Percentiles rank a stretch among this genome's conserved stretches.
These are phyloP conservation scores for Astrothelium subdiscretum DNA, from an alignment of 495 filamentous ascomycete species.

Conservation along the genomic window DNA sequence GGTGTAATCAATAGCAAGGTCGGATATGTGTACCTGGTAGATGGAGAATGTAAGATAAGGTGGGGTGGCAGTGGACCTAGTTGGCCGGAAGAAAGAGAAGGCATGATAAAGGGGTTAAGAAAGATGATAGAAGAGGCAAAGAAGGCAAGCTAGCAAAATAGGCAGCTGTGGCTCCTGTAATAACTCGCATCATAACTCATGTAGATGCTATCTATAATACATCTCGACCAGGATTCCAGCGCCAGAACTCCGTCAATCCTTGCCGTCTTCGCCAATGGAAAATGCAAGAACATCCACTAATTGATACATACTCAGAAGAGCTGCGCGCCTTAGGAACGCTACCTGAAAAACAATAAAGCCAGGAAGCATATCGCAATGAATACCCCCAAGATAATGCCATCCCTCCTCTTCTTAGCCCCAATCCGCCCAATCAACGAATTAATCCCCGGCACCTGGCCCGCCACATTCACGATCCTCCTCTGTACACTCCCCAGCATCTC, in stretches of 20 bases:
- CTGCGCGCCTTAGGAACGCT: background rate
- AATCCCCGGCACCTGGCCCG: conserved; percentile 82
- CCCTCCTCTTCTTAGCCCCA: conserved; percentile 85
- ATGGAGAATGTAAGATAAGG: conserved; percentile 74
- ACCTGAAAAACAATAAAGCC: conserved; percentile 74
- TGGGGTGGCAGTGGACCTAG: conserved; percentile 79
- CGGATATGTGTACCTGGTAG: conserved; percentile 88
- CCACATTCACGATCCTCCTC: conserved; percentile 73
- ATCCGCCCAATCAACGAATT: conserved; percentile 91
- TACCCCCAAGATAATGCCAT: conserved; percentile 81
- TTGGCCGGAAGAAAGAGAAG: conserved; percentile 55
- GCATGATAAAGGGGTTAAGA: conserved; percentile 57
- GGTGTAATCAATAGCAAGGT: conserved; percentile 79
- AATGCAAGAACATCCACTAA: background rate
- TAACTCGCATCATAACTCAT: background rate
- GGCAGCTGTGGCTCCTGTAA: conserved; percentile 1
- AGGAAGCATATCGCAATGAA: conserved; percentile 90
- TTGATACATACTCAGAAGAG: background rate
- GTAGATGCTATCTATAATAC: conserved; percentile 1
- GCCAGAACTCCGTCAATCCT: background rate
- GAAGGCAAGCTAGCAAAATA: conserved; percentile 2
- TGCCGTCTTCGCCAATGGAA: background rate
- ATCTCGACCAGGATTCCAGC: background rate
- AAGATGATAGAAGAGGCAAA: conserved; percentile 52
- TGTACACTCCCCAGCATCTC: conserved; percentile 81